A percentile compares a stretch with the other conserved stretches of the same genome.
Conservation (phyloP, 2,329 filamentous ascomycete genomes). For the Orbilia quercus region DNA sequence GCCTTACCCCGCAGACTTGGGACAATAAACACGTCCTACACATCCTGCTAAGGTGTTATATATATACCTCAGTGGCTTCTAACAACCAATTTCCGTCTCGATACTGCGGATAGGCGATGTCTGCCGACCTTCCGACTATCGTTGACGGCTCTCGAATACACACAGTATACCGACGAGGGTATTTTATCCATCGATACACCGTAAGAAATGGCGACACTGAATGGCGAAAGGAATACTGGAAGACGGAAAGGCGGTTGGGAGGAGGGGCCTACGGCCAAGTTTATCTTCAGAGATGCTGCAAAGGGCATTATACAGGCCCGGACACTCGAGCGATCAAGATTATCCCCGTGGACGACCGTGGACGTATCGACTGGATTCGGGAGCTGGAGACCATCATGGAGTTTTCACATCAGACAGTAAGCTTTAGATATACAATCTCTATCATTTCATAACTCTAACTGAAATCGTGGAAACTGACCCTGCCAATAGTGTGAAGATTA, state of each 20-base stretch:
- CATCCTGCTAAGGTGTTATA: background rate
- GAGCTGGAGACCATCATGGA: conserved; percentile 27
- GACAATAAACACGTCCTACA: background rate
- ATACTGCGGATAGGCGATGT: conserved; percentile 21
- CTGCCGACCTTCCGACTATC: conserved; percentile 28
- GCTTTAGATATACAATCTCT: background rate
- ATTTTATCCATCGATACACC: conserved; percentile 23
- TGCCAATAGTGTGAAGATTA: conserved; percentile 14
- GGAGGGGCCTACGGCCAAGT: conserved; percentile 10
- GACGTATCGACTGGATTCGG: conserved; percentile 15
- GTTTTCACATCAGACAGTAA: conserved; percentile 18
- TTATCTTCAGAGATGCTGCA: conserved; percentile 23
- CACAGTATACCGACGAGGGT: conserved; percentile 9
- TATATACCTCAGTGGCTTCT: conserved; percentile 24
- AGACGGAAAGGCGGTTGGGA: conserved; percentile 18
- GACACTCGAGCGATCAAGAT: conserved; percentile 15
- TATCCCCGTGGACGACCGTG: conserved; percentile 2
- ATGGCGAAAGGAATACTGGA: conserved; percentile 20
- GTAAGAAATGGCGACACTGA: conserved; percentile 15
- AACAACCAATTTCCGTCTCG: conserved; percentile 6
- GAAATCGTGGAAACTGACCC: background rate
- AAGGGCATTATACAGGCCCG: conserved; percentile 1
- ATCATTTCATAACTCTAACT: background rate
- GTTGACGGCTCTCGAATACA: conserved; percentile 27
- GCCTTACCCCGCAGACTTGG: conserved; percentile 6